phyloP scores from a whole-genome alignment of 2,329 filamentous ascomycete genomes.

The Ophiostoma quercus region DNA sequence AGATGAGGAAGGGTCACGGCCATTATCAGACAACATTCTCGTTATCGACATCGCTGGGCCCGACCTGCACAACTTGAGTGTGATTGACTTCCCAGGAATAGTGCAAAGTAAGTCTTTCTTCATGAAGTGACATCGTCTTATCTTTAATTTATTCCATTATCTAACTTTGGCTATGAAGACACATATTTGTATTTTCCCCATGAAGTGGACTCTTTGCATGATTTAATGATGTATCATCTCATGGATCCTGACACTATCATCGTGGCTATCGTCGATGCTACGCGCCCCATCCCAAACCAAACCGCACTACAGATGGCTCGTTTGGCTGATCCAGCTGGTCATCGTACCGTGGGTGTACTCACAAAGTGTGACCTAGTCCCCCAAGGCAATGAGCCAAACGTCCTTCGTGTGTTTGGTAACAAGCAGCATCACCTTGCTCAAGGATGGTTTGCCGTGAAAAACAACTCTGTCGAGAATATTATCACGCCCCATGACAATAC shows the following conservation, averaged over 20 bases:
- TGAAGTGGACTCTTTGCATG: background rate
- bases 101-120: conserved; percentile 16
- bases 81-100: conserved; percentile 24
- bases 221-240: background rate
- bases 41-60: conserved; percentile 24
- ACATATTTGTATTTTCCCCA: background rate
- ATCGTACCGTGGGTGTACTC: background rate
- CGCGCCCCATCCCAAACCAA: background rate
- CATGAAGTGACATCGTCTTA: conserved; percentile 31
- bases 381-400: background rate
- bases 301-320: background rate
- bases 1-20: background rate
- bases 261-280: background rate
- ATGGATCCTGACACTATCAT: background rate
- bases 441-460: background rate
- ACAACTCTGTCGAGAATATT: background rate
- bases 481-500: too few species aligned
- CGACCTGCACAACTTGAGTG: conserved; percentile 20
- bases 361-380: background rate
- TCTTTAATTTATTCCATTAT: background rate
- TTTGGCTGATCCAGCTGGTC: background rate
- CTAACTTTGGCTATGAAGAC: background rate
- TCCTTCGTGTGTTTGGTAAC: background rate
- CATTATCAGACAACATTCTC: conserved; percentile 23
- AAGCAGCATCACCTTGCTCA: background rate